These are phyloP conservation scores for Bifiguratus adelaidae DNA, from an alignment of 192 early-diverging fungal genomes.

Conservation along the genomic window DNA sequence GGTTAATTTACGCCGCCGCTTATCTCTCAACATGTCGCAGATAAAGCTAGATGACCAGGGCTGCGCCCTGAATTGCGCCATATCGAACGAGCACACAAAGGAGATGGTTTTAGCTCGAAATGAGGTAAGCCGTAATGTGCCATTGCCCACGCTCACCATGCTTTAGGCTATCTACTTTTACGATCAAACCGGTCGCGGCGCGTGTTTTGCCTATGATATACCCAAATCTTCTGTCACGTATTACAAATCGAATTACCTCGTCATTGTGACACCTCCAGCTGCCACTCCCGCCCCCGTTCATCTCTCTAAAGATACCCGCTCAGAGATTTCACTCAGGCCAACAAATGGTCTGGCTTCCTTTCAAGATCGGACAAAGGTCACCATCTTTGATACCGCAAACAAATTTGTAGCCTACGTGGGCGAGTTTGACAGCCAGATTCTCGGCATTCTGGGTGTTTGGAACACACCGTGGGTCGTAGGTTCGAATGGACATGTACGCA, in stretches of 20 bases:
- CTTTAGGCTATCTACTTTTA: slow-evolving; percentile 80
- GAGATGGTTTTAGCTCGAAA: slow-evolving; percentile 82
- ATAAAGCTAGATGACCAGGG: slow-evolving; percentile 75
- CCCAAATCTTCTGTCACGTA: slow-evolving; percentile 56
- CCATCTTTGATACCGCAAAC: slow-evolving; percentile 85
- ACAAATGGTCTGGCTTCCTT: slow-evolving; percentile 4
- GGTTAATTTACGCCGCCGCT: neutral
- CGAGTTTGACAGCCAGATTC: slow-evolving; percentile 56
- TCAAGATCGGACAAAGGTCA: slow-evolving; percentile 43
- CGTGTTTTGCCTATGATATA: slow-evolving; percentile 84
- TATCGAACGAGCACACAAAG: slow-evolving; percentile 52
- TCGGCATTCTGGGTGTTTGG: slow-evolving; percentile 78
- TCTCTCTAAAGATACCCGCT: slow-evolving; percentile 26
- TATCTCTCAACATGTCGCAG: neutral
- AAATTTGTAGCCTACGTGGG: slow-evolving; percentile 87
- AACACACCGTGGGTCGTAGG: slow-evolving; percentile 83
- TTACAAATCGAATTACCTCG: slow-evolving; percentile 61
- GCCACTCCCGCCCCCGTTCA: slow-evolving; percentile 13
- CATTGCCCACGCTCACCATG: neutral
- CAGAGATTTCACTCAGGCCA: slow-evolving; percentile 5
- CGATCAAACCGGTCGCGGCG: slow-evolving; percentile 80
- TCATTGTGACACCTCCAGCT: slow-evolving; percentile 54
- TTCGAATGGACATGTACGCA: slow-evolving; percentile 50
- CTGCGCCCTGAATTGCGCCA: slow-evolving; percentile 62
- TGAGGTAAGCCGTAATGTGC: slow-evolving; percentile 33